Conservation (phyloP, 2,329 filamentous ascomycete genomes). For the Paecilomyces sp. region DNA sequence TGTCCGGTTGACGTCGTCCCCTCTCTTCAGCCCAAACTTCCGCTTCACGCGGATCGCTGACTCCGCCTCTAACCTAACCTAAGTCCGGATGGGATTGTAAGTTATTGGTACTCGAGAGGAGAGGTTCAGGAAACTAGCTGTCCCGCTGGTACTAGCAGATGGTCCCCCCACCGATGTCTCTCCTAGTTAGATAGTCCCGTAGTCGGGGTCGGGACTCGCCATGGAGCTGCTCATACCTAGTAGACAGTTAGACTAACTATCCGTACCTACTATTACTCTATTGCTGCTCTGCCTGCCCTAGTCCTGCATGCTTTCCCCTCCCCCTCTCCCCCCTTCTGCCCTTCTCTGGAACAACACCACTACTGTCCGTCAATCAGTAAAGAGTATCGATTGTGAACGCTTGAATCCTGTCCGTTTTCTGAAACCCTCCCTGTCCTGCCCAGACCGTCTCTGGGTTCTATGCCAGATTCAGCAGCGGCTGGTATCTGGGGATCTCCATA, state of each 20-base stretch:
- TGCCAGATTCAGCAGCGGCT: background rate
- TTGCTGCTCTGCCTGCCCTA: background rate
- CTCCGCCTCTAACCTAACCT: background rate
- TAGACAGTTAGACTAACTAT: no score
- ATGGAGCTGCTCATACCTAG: background rate
- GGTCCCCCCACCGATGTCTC: background rate
- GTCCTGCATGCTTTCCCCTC: background rate
- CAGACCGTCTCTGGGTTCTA: background rate
- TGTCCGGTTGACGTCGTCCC: background rate
- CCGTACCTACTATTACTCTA: background rate
- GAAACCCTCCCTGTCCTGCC: background rate
- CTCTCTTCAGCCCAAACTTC: background rate
- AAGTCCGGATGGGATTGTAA: no score
- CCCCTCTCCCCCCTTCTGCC: background rate
- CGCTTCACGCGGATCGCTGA: background rate
- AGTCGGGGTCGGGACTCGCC: background rate
- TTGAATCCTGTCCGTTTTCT: background rate
- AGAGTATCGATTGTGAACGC: background rate
- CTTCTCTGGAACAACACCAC: background rate
- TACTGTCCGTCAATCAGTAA: background rate
- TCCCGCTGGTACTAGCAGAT: background rate
- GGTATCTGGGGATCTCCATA: background rate
- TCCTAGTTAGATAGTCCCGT: background rate
- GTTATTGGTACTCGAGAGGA: no score
- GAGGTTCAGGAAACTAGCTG: background rate